These are phyloP conservation scores for Penicillium sclerotiorum DNA, from an alignment of 2,329 filamentous ascomycete species.

Conservation along the genomic window DNA sequence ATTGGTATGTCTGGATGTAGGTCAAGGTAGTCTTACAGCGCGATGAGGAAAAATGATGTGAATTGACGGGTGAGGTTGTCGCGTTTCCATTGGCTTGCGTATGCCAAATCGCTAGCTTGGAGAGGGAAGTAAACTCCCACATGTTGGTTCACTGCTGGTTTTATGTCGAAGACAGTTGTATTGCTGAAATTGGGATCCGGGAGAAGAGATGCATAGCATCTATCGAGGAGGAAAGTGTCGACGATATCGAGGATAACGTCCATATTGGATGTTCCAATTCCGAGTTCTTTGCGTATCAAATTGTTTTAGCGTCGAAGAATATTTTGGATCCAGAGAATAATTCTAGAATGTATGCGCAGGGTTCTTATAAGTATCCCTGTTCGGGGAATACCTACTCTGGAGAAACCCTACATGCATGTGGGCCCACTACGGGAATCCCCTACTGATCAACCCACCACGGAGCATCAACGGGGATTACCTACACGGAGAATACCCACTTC, in stretches of 20 bases:
- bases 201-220: slow-evolving; percentile 63
- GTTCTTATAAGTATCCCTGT: neutral
- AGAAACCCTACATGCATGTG: slow-evolving; percentile 14
- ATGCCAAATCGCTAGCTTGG: slow-evolving; percentile 29
- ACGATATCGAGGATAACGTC: slow-evolving; percentile 80
- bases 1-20: neutral
- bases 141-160: slow-evolving; percentile 26
- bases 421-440: neutral
- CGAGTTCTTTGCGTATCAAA: too few relatives aligned
- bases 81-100: slow-evolving; percentile 33
- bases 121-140: slow-evolving; percentile 29
- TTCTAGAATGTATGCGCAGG: neutral
- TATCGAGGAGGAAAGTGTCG: slow-evolving; percentile 77
- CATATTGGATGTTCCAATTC: slow-evolving; percentile 48
- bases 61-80: slow-evolving; percentile 32
- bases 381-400: slow-evolving; percentile 12
- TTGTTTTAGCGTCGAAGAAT: neutral
- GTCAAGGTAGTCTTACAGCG: slow-evolving; percentile 22
- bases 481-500: too few relatives aligned
- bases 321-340: neutral
- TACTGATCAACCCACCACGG: too few relatives aligned
- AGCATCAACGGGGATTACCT: too few relatives aligned
- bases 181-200: slow-evolving; percentile 12
- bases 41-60: slow-evolving; percentile 33
- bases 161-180: neutral